Base-by-base conservation (phyloP, 2,329 filamentous ascomycete genomes). In the Parascedosporium putredinis region DNA sequence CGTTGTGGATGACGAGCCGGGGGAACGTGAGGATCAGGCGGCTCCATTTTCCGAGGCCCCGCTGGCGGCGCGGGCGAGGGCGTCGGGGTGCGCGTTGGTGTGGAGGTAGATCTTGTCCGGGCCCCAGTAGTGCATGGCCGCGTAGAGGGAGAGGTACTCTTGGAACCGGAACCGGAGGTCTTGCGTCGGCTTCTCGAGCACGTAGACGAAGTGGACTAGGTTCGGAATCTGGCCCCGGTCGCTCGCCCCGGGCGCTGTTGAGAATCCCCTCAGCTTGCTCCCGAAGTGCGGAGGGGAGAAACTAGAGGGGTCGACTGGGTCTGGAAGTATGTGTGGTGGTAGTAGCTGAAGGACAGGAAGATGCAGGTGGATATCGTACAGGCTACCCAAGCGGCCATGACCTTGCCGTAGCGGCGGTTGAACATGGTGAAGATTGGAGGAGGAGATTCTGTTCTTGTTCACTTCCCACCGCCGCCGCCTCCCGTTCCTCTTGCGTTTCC, bases 31-130 rank as follows among this genome's bases (percentile, higher is more conserved):
- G 20, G 33, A 36, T 36, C n/a, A 14, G 33, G 33, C 20, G 33
- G 10, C 20, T 36, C 33, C 33, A 36, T 36, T 36, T 36, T 18
- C 33, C 33, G 14, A 14, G 3, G 33, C 20, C 9, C 33, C 33
- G 5, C 20, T 36, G 5, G 7, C 3, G 33, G 33, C 33, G 7
- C 33, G 6, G 14, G 33, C 22, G 12, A 59, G 45, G 8, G 50
- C 25, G 2, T 51, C 38, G 29, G 51, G 42, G 3, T 49, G 31
- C 12, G 53, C 57, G 45, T 62, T 60, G 43, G 59, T 62, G 50
- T 60, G 57, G 0, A 62, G 55, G 45, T 57, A 59, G 27, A 62
- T 60, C 18, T 23, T 47, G 5, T 54, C 47, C 2, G 59, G 60
- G 2, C 49, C 45, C 55, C 55, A 57, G 51, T 52, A 53, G 33